Evolutionary conservation across 345 rosid genomes (phyloP).

Genomic region (Pistacia atlantica): DNA sequence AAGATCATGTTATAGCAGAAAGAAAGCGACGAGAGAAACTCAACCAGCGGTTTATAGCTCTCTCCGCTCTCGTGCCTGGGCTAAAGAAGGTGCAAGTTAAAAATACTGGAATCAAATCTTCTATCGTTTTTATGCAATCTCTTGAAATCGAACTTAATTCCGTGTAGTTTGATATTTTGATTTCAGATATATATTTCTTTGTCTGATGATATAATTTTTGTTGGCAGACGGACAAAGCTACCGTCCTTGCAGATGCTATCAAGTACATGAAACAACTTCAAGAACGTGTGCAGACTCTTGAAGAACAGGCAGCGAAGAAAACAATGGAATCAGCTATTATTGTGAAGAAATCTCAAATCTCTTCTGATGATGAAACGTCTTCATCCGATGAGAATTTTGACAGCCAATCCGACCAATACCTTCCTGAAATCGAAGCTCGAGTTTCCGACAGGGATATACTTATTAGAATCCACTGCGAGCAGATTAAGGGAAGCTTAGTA

Average conservation of each 20-base stretch:
- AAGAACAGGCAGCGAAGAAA: slow-evolving; percentile 52
- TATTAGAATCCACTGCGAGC: slow-evolving; percentile 67
- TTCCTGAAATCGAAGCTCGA: slow-evolving; percentile 74
- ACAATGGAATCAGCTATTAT: slow-evolving; percentile 49
- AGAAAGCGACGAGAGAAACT: slow-evolving; percentile 83
- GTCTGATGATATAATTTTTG: background rate
- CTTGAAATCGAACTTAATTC: too few species aligned
- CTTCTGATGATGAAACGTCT: slow-evolving; percentile 40
- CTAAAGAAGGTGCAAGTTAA: slow-evolving; percentile 58
- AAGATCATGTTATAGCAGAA: slow-evolving; percentile 86
- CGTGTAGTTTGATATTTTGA: background rate
- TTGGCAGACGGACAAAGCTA: slow-evolving; percentile 65
- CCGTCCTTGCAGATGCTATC: slow-evolving; percentile 68
- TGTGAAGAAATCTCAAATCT: slow-evolving; percentile 54
- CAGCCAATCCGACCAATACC: slow-evolving; percentile 19
- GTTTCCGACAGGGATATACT: slow-evolving; percentile 57
- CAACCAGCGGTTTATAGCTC: slow-evolving; percentile 65
- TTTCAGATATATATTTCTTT: background rate
- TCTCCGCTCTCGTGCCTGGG: slow-evolving; percentile 74
- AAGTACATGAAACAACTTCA: slow-evolving; percentile 65
- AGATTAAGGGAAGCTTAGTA: slow-evolving; percentile 38
- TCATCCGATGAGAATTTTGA: slow-evolving; percentile 36
- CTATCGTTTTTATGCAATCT: too few species aligned
- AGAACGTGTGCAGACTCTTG: slow-evolving; percentile 59
- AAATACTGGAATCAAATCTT: too few species aligned